Evolutionary conservation across 768 basidiomycete species (phyloP), one percentile per base, ranked within the genome.

Genomic region (Suillus americanus): DNA sequence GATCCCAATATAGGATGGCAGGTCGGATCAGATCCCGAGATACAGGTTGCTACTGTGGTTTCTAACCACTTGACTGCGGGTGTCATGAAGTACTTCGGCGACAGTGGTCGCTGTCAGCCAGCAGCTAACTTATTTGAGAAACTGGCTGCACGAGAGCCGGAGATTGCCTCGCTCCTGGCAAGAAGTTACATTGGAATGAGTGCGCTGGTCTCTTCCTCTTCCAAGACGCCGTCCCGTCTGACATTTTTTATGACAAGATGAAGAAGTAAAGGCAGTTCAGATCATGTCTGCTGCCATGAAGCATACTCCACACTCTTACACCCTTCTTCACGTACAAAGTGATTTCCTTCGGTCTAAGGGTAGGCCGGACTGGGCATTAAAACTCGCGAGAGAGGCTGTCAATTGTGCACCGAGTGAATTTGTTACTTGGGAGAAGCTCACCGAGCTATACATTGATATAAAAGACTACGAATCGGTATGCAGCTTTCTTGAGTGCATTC

Each of bases 371-470:
- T 98, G 94, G 94, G 96, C 96, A 0, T 82, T 96, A 64, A 91
- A 94, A 72, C 80, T 99, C 43, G 97, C 97, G 0, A 86, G 87
- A 66, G 94, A 98, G 72, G 97, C 97, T 0, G 97, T 99, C 73
- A 98, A 98, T 69, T 97, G 95, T 69, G 97, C 97, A 0, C 97
- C 97, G 7, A 95, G 93, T 80, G 97, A 99, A 75, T 99, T 99
- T 68, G 92, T 97, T 23, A 99, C 97, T 0, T 99, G 97, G 96
- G 95, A 98, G 73, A 99, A 97, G 79, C 79, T 99, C 70, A 96
- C 97, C 0, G 94, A 99, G 68, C 79, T 97, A 61, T 97, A 97
- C 73, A 95, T 98, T 55, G 96, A 98, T 65, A 79, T 92, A 53
- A 88, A 89, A 33, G 88, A 94, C 73, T 98, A 85, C 73, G 94